phyloP scores from a whole-genome alignment of 129 eudicot genomes.

The Cynara cardunculus region DNA sequence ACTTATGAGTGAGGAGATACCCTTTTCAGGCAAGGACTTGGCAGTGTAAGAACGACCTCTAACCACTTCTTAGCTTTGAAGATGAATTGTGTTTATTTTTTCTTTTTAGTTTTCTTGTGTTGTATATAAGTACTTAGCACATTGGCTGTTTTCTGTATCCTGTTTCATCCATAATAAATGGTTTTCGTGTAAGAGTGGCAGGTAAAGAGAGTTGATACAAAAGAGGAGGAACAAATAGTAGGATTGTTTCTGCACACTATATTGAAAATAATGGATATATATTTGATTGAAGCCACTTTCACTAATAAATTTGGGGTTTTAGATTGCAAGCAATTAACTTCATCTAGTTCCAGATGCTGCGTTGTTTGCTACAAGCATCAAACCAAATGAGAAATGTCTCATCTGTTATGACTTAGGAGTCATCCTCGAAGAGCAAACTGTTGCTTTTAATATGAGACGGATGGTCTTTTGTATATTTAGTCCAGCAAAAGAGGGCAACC shows the following conservation, averaged over 20 bases:
- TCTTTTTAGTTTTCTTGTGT: not conserved
- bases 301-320: not conserved
- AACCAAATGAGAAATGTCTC: not conserved
- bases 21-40: conserved; percentile 55
- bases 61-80: conserved; percentile 4
- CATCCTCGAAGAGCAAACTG: not conserved
- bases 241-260: not conserved
- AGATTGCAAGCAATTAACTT: not conserved
- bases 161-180: not conserved
- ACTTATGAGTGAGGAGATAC: conserved; percentile 81
- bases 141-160: conserved; percentile 6
- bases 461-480: not conserved
- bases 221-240: conserved; percentile 6
- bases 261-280: not conserved
- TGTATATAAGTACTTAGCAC: not conserved
- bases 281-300: not conserved
- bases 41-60: conserved; percentile 51
- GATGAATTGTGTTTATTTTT: not conserved
- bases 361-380: not conserved
- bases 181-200: conserved; percentile 3
- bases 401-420: too few relatives aligned
- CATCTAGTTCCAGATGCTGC: not conserved
- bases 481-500: not conserved
- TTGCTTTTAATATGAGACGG: not conserved
- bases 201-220: not conserved